Evolutionary conservation across 495 filamentous ascomycete genomes (phyloP).

Genomic region (Elaphomyces granulatus): DNA sequence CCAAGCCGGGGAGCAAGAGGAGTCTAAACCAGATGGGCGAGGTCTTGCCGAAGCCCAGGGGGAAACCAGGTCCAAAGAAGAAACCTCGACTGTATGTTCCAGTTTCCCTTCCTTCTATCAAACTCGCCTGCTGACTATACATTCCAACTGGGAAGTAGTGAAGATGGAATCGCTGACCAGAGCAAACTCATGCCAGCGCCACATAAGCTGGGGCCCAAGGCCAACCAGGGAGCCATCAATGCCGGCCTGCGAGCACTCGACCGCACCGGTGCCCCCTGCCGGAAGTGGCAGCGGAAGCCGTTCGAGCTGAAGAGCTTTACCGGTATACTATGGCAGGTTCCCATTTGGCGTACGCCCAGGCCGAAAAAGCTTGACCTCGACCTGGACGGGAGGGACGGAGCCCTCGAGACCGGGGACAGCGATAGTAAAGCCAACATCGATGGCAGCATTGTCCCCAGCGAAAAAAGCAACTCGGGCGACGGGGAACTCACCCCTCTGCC

Average conservation of each 20-base stretch:
- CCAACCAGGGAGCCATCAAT: conserved; percentile 96
- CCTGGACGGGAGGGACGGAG: conserved; percentile 30
- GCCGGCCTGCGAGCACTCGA: conserved; percentile 89
- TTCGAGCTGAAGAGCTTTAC: conserved; percentile 88
- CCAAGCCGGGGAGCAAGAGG: conserved; percentile 45
- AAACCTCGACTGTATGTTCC: conserved; percentile 71
- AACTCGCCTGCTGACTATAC: no score
- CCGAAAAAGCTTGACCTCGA: conserved; percentile 21
- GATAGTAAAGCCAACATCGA: conserved; percentile 62
- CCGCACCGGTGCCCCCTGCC: conserved; percentile 75
- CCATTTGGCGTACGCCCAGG: conserved; percentile 68
- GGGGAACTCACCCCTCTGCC: conserved; percentile 31
- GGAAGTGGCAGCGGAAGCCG: conserved; percentile 73
- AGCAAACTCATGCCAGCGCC: conserved; percentile 25
- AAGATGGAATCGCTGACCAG: conserved; percentile 45
- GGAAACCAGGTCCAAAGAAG: conserved; percentile 93
- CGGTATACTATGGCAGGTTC: conserved; percentile 69
- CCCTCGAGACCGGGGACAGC: conserved; percentile 42
- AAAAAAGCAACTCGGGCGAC: conserved; percentile 52
- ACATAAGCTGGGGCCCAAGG: conserved; percentile 89
- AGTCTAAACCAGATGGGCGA: conserved; percentile 43
- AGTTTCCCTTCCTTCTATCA: background rate
- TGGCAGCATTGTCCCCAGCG: conserved; percentile 39
- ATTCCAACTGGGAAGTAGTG: no score
- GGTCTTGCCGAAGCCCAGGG: conserved; percentile 47